phyloP scores from a whole-genome alignment of 2,329 filamentous ascomycete species.

The Xenoacremonium recifei region DNA sequence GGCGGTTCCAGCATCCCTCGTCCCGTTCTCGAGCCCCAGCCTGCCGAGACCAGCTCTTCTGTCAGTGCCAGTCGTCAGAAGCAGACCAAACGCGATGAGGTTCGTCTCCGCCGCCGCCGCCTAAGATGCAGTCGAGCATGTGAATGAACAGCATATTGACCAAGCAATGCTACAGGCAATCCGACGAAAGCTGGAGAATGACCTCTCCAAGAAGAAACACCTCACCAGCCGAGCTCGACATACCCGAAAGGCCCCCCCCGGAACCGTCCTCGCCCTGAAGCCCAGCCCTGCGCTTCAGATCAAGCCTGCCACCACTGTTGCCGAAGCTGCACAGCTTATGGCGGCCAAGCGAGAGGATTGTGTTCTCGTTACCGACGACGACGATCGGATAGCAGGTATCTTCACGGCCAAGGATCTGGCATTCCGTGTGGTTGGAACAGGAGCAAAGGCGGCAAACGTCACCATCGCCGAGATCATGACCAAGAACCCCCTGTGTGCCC shows the following conservation, averaged over 20 bases:
- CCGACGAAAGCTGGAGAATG: conserved; percentile 92
- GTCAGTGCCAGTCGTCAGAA: conserved; percentile 94
- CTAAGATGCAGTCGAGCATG: neutral
- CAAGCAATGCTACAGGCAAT: conserved; percentile 67
- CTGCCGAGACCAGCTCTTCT: conserved; percentile 63
- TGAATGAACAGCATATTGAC: conserved; percentile 18
- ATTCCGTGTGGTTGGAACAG: conserved; percentile 90
- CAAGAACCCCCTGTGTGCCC: conserved; percentile 95
- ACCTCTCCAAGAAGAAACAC: conserved; percentile 96
- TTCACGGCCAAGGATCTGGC: conserved; percentile 99
- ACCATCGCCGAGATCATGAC: conserved; percentile 99
- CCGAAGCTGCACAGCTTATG: conserved; percentile 97
- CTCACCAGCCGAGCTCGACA: conserved; percentile 74
- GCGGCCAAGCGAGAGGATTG: conserved; percentile 98
- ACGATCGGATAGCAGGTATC: conserved; percentile 96
- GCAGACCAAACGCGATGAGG: conserved; percentile 97
- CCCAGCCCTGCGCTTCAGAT: conserved; percentile 96
- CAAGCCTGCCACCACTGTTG: conserved; percentile 89
- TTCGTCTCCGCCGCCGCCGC: conserved; percentile 45
- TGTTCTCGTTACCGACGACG: conserved; percentile 94
- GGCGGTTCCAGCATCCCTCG: conserved; percentile 67
- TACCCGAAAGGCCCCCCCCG: conserved; percentile 89
- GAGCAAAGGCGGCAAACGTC: conserved; percentile 83
- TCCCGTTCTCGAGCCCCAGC: conserved; percentile 63
- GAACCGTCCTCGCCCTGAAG: conserved; percentile 92